These are phyloP conservation scores for Pseudogymnoascus sp. DNA, from an alignment of 2,329 filamentous ascomycete species.

Conservation along the genomic window DNA sequence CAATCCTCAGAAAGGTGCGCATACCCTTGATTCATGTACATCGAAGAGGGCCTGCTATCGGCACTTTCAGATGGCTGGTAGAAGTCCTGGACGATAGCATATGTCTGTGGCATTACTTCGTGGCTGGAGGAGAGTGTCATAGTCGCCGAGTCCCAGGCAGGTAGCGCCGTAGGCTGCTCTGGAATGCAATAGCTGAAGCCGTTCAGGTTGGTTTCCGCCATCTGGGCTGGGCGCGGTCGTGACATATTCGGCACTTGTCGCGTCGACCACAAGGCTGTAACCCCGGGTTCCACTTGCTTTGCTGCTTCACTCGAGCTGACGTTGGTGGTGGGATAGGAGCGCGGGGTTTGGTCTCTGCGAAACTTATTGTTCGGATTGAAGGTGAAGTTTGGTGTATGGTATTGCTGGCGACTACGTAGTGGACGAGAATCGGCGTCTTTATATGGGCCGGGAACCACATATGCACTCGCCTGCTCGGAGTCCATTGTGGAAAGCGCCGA, in stretches of 20 bases:
- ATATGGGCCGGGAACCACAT: constrained; percentile 28
- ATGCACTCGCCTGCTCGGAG: constrained; percentile 44
- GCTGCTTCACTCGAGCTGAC: constrained; percentile 46
- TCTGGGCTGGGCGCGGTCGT: constrained; percentile 47
- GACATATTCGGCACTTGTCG: constrained; percentile 40
- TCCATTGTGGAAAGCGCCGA: constrained; percentile 37
- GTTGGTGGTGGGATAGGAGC: constrained; percentile 35
- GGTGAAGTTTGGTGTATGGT: constrained; percentile 41
- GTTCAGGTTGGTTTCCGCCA: constrained; percentile 38
- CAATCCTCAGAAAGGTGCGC: constrained; percentile 33
- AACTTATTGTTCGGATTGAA: constrained; percentile 42
- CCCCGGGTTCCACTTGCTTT: constrained; percentile 39
- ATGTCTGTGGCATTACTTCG: constrained; percentile 43
- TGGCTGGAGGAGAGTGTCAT: constrained; percentile 42
- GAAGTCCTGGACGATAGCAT: constrained; percentile 50
- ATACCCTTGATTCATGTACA: constrained; percentile 9
- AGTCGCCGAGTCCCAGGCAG: constrained; percentile 49
- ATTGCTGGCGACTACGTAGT: constrained; percentile 37
- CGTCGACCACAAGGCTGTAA: constrained; percentile 45
- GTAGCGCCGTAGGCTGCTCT: constrained; percentile 43
- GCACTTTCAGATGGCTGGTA: constrained; percentile 43
- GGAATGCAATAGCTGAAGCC: constrained; percentile 50
- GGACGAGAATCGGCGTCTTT: constrained; percentile 29
- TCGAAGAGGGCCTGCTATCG: constrained; percentile 34
- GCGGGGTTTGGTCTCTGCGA: constrained; percentile 36